These are phyloP conservation scores for Marchantia polymorpha DNA, from an alignment of 225 moss, liverwort and hornwort species.

Conservation along the genomic window DNA sequence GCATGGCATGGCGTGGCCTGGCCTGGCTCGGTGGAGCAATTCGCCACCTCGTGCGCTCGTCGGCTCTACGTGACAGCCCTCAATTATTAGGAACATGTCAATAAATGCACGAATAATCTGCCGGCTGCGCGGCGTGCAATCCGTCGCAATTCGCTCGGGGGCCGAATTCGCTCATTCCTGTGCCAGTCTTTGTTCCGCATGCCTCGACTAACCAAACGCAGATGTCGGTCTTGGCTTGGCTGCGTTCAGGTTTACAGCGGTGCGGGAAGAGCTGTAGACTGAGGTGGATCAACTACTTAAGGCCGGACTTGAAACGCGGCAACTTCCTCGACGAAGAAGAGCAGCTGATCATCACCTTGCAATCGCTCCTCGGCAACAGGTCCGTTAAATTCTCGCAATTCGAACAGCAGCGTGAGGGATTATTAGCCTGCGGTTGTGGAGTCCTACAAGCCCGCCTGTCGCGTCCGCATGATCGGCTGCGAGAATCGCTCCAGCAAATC, in stretches of 20 bases:
- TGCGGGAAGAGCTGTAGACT: slow-evolving; percentile 50
- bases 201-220: background rate
- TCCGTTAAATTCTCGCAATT: background rate
- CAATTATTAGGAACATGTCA: no score
- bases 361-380: slow-evolving; percentile 50
- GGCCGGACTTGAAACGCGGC: slow-evolving; percentile 46
- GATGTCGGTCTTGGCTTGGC: background rate
- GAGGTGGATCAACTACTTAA: slow-evolving; percentile 45
- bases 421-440: background rate
- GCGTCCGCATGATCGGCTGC: no score
- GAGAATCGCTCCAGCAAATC: no score
- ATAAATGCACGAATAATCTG: no score
- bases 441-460: no score
- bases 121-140: background rate
- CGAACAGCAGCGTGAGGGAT: background rate
- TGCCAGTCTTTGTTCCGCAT: background rate
- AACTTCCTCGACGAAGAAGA: slow-evolving; percentile 46
- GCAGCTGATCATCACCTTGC: slow-evolving; percentile 47
- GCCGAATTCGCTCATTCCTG: background rate
- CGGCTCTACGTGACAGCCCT: no score
- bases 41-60: no score
- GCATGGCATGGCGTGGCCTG: no score
- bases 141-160: background rate
- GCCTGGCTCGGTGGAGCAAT: background rate
- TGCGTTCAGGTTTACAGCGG: slow-evolving; percentile 34